Evolutionary conservation across 1,284 basidiomycete genomes (phyloP), one percentile per base, ranked within the genome.

Genomic region (Ustilago bromivora): DNA sequence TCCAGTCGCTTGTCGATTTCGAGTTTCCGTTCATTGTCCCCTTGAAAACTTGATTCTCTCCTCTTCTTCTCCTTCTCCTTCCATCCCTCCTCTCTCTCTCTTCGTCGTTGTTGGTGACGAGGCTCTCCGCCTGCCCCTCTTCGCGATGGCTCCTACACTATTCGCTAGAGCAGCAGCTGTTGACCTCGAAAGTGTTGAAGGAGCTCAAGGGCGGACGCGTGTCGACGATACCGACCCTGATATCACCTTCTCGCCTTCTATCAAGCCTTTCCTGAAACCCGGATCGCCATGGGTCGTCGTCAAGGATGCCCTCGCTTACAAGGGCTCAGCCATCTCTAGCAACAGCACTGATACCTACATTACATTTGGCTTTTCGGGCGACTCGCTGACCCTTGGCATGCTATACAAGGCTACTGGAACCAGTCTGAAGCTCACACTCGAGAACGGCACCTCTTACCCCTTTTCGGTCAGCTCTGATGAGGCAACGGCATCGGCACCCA

Each of bases 221-320:
- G 38, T 72, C 70, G 70, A 72, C 40, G 70, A 66, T 40, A 63
- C 56, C 5, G 61, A 67, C 31, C 64, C 64, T 2, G 28, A 40
- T 28, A 63, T 72, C 57, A 13, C 47, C 38, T 66, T 66, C 41
- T n/a, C 56, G 2, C 70, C 65, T 19, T 57, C 57, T 12, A 19
- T 53, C n/a, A 63, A 64, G 5, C 70, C 70, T 3, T 72, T 57
- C 19, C 4, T 17, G 17, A 10, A n/a, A 34, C 46, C 40, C 6
- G 12, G 49, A 5, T 53, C 64, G 28, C 32, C 46, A 31, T 72
- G 64, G 64, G 34, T 41, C 11, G 38, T 57, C 57, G 4, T 56
- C 10, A 34, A 53, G 4, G 31, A 55, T 28, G 10, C 38, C 5
- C 10, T 40, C 2, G 64, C 64, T 1, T 59, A 52, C 40, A 62